A percentile compares a stretch with the other conserved stretches of the same genome.
phyloP scores from a whole-genome alignment of 495 filamentous ascomycete genomes.

The Rhypophila decipiens region DNA sequence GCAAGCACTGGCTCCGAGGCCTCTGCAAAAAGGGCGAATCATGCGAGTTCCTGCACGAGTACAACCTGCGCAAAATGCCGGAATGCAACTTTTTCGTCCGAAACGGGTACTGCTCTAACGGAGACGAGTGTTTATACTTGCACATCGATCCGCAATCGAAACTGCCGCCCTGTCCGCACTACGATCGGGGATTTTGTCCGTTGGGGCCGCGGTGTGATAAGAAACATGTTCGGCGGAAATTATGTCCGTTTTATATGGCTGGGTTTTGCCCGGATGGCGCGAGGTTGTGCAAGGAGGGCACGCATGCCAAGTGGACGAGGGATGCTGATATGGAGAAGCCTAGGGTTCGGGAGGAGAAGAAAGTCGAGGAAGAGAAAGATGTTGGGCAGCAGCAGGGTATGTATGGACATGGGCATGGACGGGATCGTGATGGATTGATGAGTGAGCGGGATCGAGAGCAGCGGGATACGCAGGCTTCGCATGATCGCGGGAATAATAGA shows the following conservation, averaged over 20 bases:
- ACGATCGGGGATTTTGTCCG: slow-evolving; percentile 92
- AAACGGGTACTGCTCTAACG: slow-evolving; percentile 88
- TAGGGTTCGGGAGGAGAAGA: slow-evolving; percentile 53
- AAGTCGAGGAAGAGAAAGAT: slow-evolving; percentile 36
- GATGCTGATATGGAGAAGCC: slow-evolving; percentile 67
- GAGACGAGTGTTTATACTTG: slow-evolving; percentile 93
- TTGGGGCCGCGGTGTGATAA: slow-evolving; percentile 80
- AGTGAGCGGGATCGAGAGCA: slow-evolving; percentile 7
- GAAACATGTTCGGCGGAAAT: slow-evolving; percentile 68
- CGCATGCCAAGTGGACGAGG: slow-evolving; percentile 66
- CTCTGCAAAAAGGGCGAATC: slow-evolving; percentile 94
- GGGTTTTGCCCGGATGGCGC: slow-evolving; percentile 88
- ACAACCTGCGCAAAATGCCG: slow-evolving; percentile 95
- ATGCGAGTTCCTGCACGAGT: slow-evolving; percentile 97
- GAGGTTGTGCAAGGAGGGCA: slow-evolving; percentile 63
- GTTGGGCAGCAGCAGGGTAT: slow-evolving; percentile 2
- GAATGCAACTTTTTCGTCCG: slow-evolving; percentile 90
- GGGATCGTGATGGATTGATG: slow-evolving; percentile 12
- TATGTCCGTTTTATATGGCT: slow-evolving; percentile 83
- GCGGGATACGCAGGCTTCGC: not conserved
- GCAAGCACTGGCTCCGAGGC: slow-evolving; percentile 97
- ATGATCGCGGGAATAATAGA: slow-evolving; percentile 10
- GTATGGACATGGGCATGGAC: slow-evolving; percentile 1
- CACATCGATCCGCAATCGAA: slow-evolving; percentile 80
- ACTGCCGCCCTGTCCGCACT: slow-evolving; percentile 85